phyloP scores from a whole-genome alignment of 805 yeast genomes.

The Saccharomycopsis schoenii region DNA sequence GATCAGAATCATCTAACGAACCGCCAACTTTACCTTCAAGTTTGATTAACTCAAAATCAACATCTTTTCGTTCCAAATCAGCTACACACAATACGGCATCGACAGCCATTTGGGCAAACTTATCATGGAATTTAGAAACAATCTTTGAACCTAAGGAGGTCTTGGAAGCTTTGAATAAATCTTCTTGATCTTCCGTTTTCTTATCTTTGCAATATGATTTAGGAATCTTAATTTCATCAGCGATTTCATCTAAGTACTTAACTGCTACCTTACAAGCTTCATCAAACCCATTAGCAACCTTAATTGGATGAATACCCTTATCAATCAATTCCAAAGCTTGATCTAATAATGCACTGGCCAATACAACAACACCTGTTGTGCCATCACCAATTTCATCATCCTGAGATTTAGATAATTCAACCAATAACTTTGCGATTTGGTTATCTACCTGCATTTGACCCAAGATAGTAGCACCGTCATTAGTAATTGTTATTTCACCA shows the following conservation, averaged over 20 bases:
- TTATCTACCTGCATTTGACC: constrained; percentile 93
- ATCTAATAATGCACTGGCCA: constrained; percentile 89
- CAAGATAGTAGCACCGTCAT: constrained; percentile 86
- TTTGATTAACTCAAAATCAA: constrained; percentile 92
- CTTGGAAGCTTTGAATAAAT: constrained; percentile 81
- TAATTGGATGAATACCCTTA: constrained; percentile 94
- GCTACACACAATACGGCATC: constrained; percentile 91
- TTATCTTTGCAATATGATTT: constrained; percentile 38
- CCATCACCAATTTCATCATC: constrained; percentile 99
- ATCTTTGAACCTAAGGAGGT: constrained; percentile 93
- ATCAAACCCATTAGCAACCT: constrained; percentile 94
- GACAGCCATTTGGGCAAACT: constrained; percentile 94
- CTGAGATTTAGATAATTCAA: constrained; percentile 87
- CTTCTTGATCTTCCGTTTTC: constrained; percentile 29
- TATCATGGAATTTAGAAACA: constrained; percentile 87
- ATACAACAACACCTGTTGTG: constrained; percentile 96
- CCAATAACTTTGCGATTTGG: constrained; percentile 91
- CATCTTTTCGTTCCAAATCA: constrained; percentile 85
- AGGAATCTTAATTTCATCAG: constrained; percentile 45
- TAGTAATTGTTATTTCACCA: constrained; percentile 96
- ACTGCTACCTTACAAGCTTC: constrained; percentile 93
- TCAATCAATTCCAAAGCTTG: constrained; percentile 92
- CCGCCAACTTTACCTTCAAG: constrained; percentile 97
- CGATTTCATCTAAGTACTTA: constrained; percentile 58
- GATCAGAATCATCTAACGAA: constrained; percentile 69